Evolutionary conservation across 306 rosid species (phyloP).

Genomic region (Biancaea sappan): DNA sequence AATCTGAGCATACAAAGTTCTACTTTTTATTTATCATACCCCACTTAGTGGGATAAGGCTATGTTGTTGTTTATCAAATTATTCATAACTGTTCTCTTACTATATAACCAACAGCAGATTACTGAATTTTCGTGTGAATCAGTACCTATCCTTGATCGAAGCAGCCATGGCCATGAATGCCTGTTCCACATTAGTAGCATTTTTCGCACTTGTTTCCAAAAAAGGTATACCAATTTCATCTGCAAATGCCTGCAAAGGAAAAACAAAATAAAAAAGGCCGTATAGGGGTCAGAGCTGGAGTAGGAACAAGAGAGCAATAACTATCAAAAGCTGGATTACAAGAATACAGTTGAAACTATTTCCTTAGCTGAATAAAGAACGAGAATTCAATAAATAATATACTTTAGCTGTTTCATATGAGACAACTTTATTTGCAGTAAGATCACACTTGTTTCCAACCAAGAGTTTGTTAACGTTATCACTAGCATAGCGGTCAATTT

Average conservation of each 20-base stretch:
- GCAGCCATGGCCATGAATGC: constrained; percentile 68
- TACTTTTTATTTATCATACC: not conserved
- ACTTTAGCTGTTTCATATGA: constrained; percentile 58
- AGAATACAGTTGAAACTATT: constrained; percentile 13
- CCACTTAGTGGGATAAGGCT: too few relatives aligned
- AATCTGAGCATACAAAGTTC: not conserved
- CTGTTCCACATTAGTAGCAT: constrained; percentile 58
- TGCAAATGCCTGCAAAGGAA: constrained; percentile 45
- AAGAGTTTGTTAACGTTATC: constrained; percentile 63
- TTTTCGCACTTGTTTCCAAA: constrained; percentile 63
- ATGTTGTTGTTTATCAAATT: too few relatives aligned
- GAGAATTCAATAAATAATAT: constrained; percentile 10
- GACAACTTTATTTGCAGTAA: constrained; percentile 54
- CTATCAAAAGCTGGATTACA: not conserved
- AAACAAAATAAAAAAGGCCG: not conserved
- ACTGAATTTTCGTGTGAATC: not conserved
- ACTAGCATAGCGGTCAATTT: constrained; percentile 62
- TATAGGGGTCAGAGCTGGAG: constrained; percentile 14
- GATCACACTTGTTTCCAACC: constrained; percentile 66
- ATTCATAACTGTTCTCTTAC: not conserved
- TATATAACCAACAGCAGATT: not conserved
- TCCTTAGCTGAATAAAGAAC: constrained; percentile 6
- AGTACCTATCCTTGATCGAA: constrained; percentile 52
- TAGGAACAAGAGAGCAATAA: constrained; percentile 11
- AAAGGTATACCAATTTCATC: constrained; percentile 60